Evolutionary conservation across 495 filamentous ascomycete genomes (phyloP), one percentile per base, ranked within the genome.

Genomic region (Hypoxylon perforatum): DNA sequence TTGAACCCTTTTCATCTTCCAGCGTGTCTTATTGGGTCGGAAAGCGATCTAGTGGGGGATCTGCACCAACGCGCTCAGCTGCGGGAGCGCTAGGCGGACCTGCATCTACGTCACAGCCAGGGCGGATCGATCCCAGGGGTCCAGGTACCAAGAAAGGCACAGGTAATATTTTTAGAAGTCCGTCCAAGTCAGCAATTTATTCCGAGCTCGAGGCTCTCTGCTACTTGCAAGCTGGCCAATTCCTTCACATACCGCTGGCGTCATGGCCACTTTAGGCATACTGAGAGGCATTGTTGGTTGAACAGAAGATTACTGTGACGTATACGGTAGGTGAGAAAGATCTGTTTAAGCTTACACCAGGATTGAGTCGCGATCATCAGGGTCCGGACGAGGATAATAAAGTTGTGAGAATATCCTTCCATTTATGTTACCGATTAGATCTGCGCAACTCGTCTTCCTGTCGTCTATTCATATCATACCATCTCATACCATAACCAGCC

Each of bases 81-180:
- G 3, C 39, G 12, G 46, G 57, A 36, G 47, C 9, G 21, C 47
- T 38, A 18, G 23, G 38, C 48, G 57, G 57, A 61, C 53, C 57
- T 52, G 14, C 47, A 23, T 18, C 38, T 28, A 61, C 47, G 17
- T 51, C 47, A 44, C 21, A 33, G 22, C 23, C 10, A 18, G 28
- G 1, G 38, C 25, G 15, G 57, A 53, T 51, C 48, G 23, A n/a
- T 41, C 38, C 38, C 57, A 51, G 46, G 48, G n/a, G 39, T 33
- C 17, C 30, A 18, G 18, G 41, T 12, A 23, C 39, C 25, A 61
- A 36, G 48, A 4, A 5, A 59, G 57, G 25, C 22, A 51, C 35
- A 12, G 47, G 23, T 11, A 3, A 25, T 58, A 61, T 61, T 61
- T 61, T 61, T 61, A 61, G 57, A 44, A 61, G n/a, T 39, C 46